Evolutionary conservation across 1,139 yeast species (phyloP).

Genomic region (Protomyces gravidus): DNA sequence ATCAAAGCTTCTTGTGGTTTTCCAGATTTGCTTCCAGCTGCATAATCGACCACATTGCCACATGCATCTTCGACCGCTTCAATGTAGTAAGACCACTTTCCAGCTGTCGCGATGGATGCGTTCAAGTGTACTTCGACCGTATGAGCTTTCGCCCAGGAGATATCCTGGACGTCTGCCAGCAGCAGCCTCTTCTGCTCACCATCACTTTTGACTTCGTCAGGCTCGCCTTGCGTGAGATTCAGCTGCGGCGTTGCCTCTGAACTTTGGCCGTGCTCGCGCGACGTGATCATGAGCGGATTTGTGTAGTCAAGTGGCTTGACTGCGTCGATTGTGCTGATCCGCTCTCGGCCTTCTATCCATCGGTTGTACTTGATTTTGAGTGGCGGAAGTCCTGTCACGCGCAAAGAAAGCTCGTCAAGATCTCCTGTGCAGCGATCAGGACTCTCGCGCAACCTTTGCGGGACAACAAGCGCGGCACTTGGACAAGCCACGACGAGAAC

Average conservation of each 20-base stretch:
- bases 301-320: conserved; percentile 19
- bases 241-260: not conserved
- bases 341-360: conserved; percentile 49
- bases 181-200: conserved; percentile 6
- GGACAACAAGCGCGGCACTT: conserved; percentile 49
- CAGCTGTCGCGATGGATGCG: conserved; percentile 50
- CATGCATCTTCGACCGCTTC: conserved; percentile 67
- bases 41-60: conserved; percentile 53
- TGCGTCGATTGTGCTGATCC: conserved; percentile 33
- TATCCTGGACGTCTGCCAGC: conserved; percentile 29
- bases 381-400: conserved; percentile 72
- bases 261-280: conserved; percentile 2
- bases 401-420: conserved; percentile 52
- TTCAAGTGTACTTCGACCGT: conserved; percentile 51
- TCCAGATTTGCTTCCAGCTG: conserved; percentile 29
- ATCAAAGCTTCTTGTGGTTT: conserved; percentile 3
- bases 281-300: conserved; percentile 17
- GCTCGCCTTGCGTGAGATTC: not conserved
- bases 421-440: conserved; percentile 65
- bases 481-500: conserved; percentile 77
- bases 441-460: conserved; percentile 36
- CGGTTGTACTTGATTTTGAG: conserved; percentile 59
- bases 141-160: conserved; percentile 54
- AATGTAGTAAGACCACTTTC: conserved; percentile 61
- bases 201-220: not conserved